Base-by-base conservation (phyloP, 345 rosid genomes). In the Aurinia saxatilis region DNA sequence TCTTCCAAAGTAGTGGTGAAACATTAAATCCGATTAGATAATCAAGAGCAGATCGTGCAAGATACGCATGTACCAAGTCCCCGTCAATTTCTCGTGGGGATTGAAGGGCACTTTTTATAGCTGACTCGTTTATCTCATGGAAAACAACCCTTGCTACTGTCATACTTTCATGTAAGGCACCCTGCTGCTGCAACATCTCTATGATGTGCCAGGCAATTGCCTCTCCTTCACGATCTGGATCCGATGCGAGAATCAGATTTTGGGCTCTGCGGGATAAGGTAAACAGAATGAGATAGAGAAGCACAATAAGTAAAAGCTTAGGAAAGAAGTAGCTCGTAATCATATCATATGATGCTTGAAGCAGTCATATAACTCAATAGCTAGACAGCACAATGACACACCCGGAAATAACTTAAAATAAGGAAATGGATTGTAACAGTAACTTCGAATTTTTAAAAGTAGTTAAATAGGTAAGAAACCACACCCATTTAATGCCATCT, bases 151-250 rank as follows among this genome's bases (percentile, higher is more conserved):
- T 87, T 27, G 95, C 87, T 54, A 90, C 82, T 46, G 76, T 80
- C 64, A 85, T 73, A 63, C 78, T 81, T 72, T 81, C 83, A 54
- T 44, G 80, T 71, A 93, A 81, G 63, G 95, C 97, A 80, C 87
- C 96, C 71, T 90, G 97, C 60, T 90, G 97, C 51, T 75, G 90
- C 74, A 93, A 70, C 99, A 93, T 93, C 92, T 93, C 99, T 63
- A 82, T 57, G 75, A 93, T 87, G 82, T 90, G 99, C 99, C 99
- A 93, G 59, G 99, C 88, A 77, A 90, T 93, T 74, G 99, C 99
- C 83, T 93, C 99, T 67, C 99, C 97, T 83, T 93, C 99, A 61
- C 99, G 92, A 79, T 93, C 99, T 60, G 99, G 99, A 80, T 93
- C 99, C 66, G 99, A 87, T 48, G 99, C 99, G 74, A 93, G 96